Conservation (phyloP, 2,329 filamentous ascomycete species). For the Fusarium sp. region DNA sequence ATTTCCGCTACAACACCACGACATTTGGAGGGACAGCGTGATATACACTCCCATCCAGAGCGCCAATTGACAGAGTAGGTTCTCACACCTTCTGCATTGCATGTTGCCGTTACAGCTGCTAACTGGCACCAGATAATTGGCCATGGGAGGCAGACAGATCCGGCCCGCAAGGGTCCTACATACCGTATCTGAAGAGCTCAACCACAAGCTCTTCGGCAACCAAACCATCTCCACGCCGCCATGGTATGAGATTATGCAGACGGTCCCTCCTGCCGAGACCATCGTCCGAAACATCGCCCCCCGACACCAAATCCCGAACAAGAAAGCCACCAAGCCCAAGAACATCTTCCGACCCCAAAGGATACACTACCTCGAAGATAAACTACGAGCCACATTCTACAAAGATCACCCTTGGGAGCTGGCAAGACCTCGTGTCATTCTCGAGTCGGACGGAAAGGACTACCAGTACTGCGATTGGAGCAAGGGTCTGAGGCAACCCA, state of each 20-base stretch:
- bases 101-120: neutral
- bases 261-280: constrained; percentile 68
- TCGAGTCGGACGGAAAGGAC: constrained; percentile 89
- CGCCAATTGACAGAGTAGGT: constrained; percentile 39
- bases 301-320: constrained; percentile 55
- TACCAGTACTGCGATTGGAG: constrained; percentile 82
- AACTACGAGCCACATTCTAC: constrained; percentile 83
- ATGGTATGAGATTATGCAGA: constrained; percentile 64
- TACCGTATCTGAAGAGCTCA: constrained; percentile 57
- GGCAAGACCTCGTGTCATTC: constrained; percentile 83
- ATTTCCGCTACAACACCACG: constrained; percentile 45
- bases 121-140: constrained; percentile 23
- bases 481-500: constrained; percentile 75
- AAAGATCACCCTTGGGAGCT: constrained; percentile 97
- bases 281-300: constrained; percentile 64
- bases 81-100: neutral
- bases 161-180: constrained; percentile 61
- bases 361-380: constrained; percentile 86
- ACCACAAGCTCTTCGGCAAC: constrained; percentile 54
- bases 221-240: constrained; percentile 52
- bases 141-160: constrained; percentile 59
- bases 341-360: constrained; percentile 82
- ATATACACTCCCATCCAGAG: constrained; percentile 30
- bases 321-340: constrained; percentile 67
- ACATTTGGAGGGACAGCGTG: constrained; percentile 19